phyloP scores from a whole-genome alignment of 257 asterid genomes.

The Fraxinus americana region DNA sequence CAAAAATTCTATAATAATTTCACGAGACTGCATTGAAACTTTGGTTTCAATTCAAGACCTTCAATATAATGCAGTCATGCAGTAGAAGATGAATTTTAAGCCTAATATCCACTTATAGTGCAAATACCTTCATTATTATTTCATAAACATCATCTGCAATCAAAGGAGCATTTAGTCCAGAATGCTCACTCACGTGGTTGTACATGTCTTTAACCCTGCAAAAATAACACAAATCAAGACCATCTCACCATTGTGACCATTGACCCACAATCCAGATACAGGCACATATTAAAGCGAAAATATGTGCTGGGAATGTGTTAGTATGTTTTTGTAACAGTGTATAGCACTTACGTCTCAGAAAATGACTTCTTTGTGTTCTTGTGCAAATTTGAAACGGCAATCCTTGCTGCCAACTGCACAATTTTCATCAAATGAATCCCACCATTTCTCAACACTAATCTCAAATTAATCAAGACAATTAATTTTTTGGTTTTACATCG shows the following conservation, averaged over 20 bases:
- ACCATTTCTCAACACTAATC: background rate
- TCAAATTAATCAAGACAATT: background rate
- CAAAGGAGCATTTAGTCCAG: slow-evolving; percentile 77
- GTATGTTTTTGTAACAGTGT: background rate
- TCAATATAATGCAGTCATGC: background rate
- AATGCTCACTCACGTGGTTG: slow-evolving; percentile 74
- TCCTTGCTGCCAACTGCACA: slow-evolving; percentile 94
- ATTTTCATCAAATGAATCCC: background rate
- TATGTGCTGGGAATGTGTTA: background rate
- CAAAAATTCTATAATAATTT: background rate
- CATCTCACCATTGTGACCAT: background rate
- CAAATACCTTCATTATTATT: slow-evolving; percentile 75
- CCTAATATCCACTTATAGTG: background rate
- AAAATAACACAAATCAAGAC: slow-evolving; percentile 1
- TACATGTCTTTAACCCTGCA: slow-evolving; percentile 87
- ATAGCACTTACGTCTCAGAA: slow-evolving; percentile 84
- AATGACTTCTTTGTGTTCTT: slow-evolving; percentile 92
- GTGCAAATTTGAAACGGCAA: slow-evolving; percentile 96
- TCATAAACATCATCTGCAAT: slow-evolving; percentile 89
- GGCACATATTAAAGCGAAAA: background rate
- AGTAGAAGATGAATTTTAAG: background rate
- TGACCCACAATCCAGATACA: background rate
- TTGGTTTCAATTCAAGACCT: background rate
- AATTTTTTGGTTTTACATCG: background rate
- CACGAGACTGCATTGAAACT: background rate